Percentiles rank a stretch among this genome's conserved stretches.
These are phyloP conservation scores for Trametes cingulata DNA, from an alignment of 768 basidiomycete genomes.

Conservation along the genomic window DNA sequence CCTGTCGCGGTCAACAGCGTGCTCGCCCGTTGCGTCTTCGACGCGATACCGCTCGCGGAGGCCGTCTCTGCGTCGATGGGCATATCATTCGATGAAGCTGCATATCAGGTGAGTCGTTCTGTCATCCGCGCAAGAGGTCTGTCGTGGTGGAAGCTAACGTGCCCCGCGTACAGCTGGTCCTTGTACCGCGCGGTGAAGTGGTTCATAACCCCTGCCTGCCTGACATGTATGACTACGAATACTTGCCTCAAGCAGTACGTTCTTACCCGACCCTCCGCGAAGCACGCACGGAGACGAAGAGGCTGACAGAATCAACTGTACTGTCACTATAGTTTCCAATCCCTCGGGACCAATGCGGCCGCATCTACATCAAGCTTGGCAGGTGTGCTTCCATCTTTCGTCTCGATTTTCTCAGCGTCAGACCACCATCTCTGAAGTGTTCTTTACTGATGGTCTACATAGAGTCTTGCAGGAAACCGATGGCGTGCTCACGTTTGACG, in stretches of 20 bases:
- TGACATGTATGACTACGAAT: constrained; percentile 9
- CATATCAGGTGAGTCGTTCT: neutral
- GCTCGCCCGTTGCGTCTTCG: neutral
- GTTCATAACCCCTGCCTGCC: neutral
- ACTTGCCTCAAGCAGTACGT: constrained; percentile 2
- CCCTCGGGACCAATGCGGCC: neutral
- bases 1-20: neutral
- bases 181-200: neutral
- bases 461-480: neutral
- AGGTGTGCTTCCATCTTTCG: neutral
- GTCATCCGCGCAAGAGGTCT: neutral
- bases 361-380: neutral
- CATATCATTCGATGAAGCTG: neutral
- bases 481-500: constrained; percentile 4
- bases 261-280: neutral
- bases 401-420: too few relatives aligned
- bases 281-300: too few relatives aligned
- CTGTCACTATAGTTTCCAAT: neutral
- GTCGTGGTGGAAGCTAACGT: neutral
- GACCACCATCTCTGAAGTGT: too few relatives aligned
- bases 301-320: too few relatives aligned
- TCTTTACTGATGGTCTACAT: too few relatives aligned
- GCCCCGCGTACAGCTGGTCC: neutral
- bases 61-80: neutral
- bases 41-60: neutral